Base-by-base conservation (phyloP, 2,329 filamentous ascomycete genomes). In the Talaromyces rugulosus region DNA sequence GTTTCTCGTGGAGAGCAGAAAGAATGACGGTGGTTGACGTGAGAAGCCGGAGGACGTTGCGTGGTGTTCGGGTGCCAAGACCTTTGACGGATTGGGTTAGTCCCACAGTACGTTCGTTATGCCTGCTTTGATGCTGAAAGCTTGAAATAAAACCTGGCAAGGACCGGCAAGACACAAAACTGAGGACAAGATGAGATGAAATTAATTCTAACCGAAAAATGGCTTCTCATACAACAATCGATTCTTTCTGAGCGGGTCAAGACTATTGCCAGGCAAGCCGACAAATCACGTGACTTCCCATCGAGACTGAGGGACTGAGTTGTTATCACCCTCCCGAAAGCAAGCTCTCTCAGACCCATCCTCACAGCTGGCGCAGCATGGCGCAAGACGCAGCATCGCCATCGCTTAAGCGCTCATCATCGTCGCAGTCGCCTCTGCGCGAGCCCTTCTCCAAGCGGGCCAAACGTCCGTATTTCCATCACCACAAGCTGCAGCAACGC, bases 381-480 rank as follows among this genome's bases (percentile, higher is more conserved):
- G 69, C 62, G 30, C 58, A 61, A 30, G 54, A 52, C 47, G 54
- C 34, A 36, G 66, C 69, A 34, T 64, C 66, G 63, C 64, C 67
- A 36, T 66, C 69, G 18, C 42, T 74, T 61, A 78, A 78, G 65
- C 72, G 75, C 34, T 68, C 70, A 5, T 72, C 71, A 0, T 69
- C 74, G 3, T 68, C 69, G 9, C 44, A 67, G 16, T 56, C 57
- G 31, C 60, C 58, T 34, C 60, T 61, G 12, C 65, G 69, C 44
- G 64, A 64, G 2, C 50, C 63, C 2, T 65, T 69, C 5, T 52
- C 56, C 4, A 79, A 79, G 65, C 72, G 73, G 52, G 65, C 70
- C 23, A 77, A 75, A 63, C 70, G 73, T 28, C 67, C 70, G 8
- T 80, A 80, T 62, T 75, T 77, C 62, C 78, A 76, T 57, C 74